Evolutionary conservation across 345 rosid species (phyloP).

Genomic region (Hypericum androsaemum): DNA sequence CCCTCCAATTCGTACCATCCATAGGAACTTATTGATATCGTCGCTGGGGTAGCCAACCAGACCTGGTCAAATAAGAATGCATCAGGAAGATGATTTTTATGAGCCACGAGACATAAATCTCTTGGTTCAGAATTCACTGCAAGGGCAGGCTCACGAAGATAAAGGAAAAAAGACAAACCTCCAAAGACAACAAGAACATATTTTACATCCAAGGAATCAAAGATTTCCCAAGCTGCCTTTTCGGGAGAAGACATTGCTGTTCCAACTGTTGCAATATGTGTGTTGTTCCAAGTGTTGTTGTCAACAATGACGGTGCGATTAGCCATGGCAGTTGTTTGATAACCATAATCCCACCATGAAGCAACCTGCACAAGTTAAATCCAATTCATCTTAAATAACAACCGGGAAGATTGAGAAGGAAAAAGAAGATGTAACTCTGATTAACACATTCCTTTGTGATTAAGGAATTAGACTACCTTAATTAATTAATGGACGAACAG

Average conservation of each 20-base stretch:
- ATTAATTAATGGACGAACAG: too few relatives aligned
- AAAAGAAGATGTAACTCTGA: too few relatives aligned
- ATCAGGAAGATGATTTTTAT: constrained; percentile 20
- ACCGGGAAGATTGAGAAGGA: too few relatives aligned
- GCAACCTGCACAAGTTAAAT: constrained; percentile 57
- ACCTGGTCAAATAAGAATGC: constrained; percentile 36
- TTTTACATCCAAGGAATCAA: constrained; percentile 93
- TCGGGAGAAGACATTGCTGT: constrained; percentile 99
- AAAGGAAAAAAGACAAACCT: constrained; percentile 39
- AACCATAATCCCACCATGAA: constrained; percentile 99
- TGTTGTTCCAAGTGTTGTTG: constrained; percentile 98
- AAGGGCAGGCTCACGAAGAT: neutral
- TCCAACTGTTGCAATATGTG: constrained; percentile 99
- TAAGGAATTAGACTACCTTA: too few relatives aligned
- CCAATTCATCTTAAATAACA: neutral
- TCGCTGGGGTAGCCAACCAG: constrained; percentile 98
- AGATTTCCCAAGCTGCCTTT: constrained; percentile 98
- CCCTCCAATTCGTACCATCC: constrained; percentile 99
- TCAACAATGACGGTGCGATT: constrained; percentile 97
- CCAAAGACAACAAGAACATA: constrained; percentile 97
- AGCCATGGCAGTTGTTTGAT: constrained; percentile 99
- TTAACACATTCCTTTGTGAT: too few relatives aligned
- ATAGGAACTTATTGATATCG: constrained; percentile 92
- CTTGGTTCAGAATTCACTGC: neutral
- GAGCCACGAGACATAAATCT: neutral